These are phyloP conservation scores for Paracorniculantispora psalliotae DNA, from an alignment of 2,329 filamentous ascomycete genomes.

Conservation along the genomic window DNA sequence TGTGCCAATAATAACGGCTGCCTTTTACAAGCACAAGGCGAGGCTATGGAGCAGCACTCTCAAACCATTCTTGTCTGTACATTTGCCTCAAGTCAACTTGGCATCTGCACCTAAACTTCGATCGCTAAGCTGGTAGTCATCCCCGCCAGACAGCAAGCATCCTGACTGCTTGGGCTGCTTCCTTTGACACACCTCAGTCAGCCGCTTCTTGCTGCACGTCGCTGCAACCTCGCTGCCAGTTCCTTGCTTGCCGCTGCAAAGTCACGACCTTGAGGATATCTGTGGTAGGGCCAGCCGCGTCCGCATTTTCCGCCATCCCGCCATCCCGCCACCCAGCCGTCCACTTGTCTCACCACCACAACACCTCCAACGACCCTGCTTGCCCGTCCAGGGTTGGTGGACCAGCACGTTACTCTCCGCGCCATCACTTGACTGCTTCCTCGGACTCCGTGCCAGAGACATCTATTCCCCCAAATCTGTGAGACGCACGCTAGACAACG, in stretches of 20 bases:
- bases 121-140: background rate
- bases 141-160: background rate
- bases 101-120: conserved; percentile 1
- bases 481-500: conserved; percentile 12
- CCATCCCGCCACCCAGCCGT: background rate
- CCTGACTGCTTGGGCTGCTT: conserved; percentile 2
- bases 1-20: background rate
- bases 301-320: background rate
- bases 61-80: background rate
- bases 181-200: background rate
- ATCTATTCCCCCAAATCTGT: conserved; percentile 12
- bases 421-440: conserved; percentile 2
- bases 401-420: conserved; percentile 1
- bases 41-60: background rate
- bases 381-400: conserved; percentile 1
- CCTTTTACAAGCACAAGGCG: background rate
- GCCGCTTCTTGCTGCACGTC: background rate
- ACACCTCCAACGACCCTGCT: conserved; percentile 3
- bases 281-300: background rate
- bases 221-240: background rate
- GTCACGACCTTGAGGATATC: background rate
- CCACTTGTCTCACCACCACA: conserved; percentile 7
- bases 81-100: background rate
- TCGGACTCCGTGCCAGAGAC: background rate
- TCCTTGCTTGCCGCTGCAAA: background rate